phyloP scores from a whole-genome alignment of 2,329 filamentous ascomycete species.

The Phialocephala sp. region DNA sequence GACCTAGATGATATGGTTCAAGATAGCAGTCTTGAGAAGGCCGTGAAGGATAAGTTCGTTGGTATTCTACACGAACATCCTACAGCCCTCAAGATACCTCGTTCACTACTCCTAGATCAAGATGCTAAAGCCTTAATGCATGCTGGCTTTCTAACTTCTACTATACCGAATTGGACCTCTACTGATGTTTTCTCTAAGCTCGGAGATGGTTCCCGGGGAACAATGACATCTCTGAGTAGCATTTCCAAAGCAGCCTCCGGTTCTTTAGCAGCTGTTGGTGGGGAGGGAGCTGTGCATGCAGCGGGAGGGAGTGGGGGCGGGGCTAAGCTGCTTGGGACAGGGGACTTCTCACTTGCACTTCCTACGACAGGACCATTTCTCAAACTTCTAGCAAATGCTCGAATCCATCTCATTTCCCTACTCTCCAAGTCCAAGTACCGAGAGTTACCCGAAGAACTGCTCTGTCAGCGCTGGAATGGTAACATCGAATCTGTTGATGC shows the following conservation, averaged over 20 bases:
- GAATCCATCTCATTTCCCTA: conserved; percentile 65
- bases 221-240: conserved; percentile 64
- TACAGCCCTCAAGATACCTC: conserved; percentile 49
- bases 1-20: conserved; percentile 60
- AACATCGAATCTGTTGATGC: conserved; percentile 57
- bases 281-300: conserved; percentile 66
- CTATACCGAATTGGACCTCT: conserved; percentile 45
- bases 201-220: conserved; percentile 49
- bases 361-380: conserved; percentile 72
- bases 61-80: conserved; percentile 57
- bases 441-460: conserved; percentile 65
- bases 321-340: conserved; percentile 33
- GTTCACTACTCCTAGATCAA: conserved; percentile 47
- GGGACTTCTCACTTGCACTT: conserved; percentile 61
- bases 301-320: conserved; percentile 58
- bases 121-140: conserved; percentile 65
- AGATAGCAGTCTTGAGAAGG: conserved; percentile 47
- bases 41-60: conserved; percentile 57
- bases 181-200: conserved; percentile 50
- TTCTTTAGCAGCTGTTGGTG: conserved; percentile 71
- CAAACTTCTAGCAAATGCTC: conserved; percentile 65
- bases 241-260: conserved; percentile 72
- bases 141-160: conserved; percentile 69
- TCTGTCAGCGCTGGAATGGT: conserved; percentile 75
- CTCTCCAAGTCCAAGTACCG: conserved; percentile 64